Percentiles rank a stretch among this genome's conserved stretches.
Conservation (phyloP, 177 flowering plant genomes). For the Vitis hybrid region DNA sequence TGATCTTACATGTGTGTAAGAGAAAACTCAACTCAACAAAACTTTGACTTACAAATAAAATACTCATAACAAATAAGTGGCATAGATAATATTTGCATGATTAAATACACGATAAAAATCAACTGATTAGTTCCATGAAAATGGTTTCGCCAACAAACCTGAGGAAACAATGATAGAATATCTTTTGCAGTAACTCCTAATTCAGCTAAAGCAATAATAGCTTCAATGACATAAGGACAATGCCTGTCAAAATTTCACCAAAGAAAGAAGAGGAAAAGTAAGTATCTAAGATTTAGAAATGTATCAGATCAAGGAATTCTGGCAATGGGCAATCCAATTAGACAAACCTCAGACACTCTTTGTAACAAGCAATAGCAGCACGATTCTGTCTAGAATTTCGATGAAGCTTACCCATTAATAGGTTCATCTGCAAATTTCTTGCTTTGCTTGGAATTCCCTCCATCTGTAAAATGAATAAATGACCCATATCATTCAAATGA, state of each 20-base stretch:
- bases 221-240: conserved; percentile 85
- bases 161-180: conserved; percentile 78
- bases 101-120: not conserved
- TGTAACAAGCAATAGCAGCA: conserved; percentile 74
- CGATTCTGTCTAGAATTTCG: conserved; percentile 72
- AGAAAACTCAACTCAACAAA: not conserved
- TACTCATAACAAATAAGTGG: not conserved
- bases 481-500: not conserved
- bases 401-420: conserved; percentile 86
- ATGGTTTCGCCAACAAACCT: conserved; percentile 50
- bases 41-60: not conserved
- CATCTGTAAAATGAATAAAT: conserved; percentile 49
- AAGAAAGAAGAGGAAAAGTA: not conserved
- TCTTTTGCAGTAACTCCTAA: conserved; percentile 84
- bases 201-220: conserved; percentile 86
- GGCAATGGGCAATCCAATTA: not conserved
- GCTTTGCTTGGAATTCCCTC: conserved; percentile 89
- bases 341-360: conserved; percentile 87
- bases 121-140: not conserved
- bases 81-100: not conserved
- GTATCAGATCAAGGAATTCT: conserved; percentile 2
- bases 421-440: conserved; percentile 80
- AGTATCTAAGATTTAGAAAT: not conserved
- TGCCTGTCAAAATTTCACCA: conserved; percentile 48
- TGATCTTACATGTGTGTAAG: not conserved